Conservation (phyloP, 2,329 filamentous ascomycete species). For the Pyrenochaeta sp. region DNA sequence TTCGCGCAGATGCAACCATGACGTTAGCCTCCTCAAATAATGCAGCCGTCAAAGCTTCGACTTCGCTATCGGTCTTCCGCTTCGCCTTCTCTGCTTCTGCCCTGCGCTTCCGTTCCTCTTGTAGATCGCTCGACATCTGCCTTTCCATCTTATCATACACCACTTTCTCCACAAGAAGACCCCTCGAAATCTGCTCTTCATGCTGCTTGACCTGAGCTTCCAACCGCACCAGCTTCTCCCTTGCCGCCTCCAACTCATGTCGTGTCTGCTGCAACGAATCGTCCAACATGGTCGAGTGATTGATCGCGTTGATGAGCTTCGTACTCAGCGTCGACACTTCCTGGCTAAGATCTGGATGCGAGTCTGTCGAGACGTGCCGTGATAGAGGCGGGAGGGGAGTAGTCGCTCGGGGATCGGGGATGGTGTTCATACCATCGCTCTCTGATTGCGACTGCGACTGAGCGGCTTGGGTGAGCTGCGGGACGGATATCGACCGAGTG, state of each 20-base stretch:
- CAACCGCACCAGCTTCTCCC: slow-evolving; percentile 71
- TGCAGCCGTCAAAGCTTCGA: slow-evolving; percentile 88
- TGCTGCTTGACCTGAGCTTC: slow-evolving; percentile 75
- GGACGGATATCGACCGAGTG: slow-evolving; percentile 49
- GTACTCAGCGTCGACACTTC: slow-evolving; percentile 92
- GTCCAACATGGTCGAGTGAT: slow-evolving; percentile 91
- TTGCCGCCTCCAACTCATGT: slow-evolving; percentile 80
- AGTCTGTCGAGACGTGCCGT: slow-evolving; percentile 57
- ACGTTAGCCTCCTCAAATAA: slow-evolving; percentile 99
- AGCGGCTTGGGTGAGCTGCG: slow-evolving; percentile 43
- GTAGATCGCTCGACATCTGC: slow-evolving; percentile 52
- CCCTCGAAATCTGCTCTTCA: slow-evolving; percentile 73
- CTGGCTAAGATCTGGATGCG: slow-evolving; percentile 68
- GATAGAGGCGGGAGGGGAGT: slow-evolving; percentile 46
- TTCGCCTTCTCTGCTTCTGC: slow-evolving; percentile 68
- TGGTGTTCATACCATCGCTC: slow-evolving; percentile 71
- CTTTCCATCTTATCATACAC: slow-evolving; percentile 68
- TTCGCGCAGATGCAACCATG: slow-evolving; percentile 92
- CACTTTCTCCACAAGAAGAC: slow-evolving; percentile 77
- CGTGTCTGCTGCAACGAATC: slow-evolving; percentile 84
- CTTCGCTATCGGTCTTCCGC: slow-evolving; percentile 87
- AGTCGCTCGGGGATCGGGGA: slow-evolving; percentile 63
- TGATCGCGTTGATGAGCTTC: slow-evolving; percentile 97
- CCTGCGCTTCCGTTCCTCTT: slow-evolving; percentile 52
- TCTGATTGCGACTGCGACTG: slow-evolving; percentile 51